These are phyloP conservation scores for Trichoderma cornu-damae DNA, from an alignment of 2,329 filamentous ascomycete genomes.

Conservation along the genomic window DNA sequence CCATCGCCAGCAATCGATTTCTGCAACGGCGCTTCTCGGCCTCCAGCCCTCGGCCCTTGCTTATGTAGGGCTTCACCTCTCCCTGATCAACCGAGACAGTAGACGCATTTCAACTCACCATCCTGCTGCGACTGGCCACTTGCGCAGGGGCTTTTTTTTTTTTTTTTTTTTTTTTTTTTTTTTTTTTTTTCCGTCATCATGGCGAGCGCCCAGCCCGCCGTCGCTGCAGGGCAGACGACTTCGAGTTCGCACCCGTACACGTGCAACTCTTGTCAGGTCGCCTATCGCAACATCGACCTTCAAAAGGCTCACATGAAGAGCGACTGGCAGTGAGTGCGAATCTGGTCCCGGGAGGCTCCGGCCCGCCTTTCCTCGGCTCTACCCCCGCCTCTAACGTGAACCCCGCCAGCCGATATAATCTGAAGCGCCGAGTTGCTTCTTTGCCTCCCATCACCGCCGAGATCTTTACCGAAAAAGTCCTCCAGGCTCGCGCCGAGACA, in stretches of 20 bases:
- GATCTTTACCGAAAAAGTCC: conserved; percentile 90
- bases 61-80: background rate
- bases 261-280: conserved; percentile 97
- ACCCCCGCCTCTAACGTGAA: background rate
- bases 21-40: background rate
- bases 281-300: conserved; percentile 87
- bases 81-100: background rate
- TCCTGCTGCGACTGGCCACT: background rate
- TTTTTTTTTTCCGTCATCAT: conserved; percentile 37
- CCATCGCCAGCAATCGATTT: conserved; percentile 16
- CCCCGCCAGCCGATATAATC: conserved; percentile 77
- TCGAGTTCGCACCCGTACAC: conserved; percentile 77
- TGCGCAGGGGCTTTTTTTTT: no score
- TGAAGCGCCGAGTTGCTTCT: conserved; percentile 88
- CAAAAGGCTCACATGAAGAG: conserved; percentile 96
- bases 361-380: background rate
- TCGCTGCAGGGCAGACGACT: conserved; percentile 31
- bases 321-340: conserved; percentile 83
- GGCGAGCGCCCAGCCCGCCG: conserved; percentile 39
- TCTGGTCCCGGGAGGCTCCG: background rate
- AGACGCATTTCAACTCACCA: background rate
- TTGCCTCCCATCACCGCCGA: conserved; percentile 88
- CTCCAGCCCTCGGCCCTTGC: background rate
- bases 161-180: no score
- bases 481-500: conserved; percentile 80